Evolutionary conservation across 257 asterid species (phyloP).

Genomic region (Eustoma russellianum): DNA sequence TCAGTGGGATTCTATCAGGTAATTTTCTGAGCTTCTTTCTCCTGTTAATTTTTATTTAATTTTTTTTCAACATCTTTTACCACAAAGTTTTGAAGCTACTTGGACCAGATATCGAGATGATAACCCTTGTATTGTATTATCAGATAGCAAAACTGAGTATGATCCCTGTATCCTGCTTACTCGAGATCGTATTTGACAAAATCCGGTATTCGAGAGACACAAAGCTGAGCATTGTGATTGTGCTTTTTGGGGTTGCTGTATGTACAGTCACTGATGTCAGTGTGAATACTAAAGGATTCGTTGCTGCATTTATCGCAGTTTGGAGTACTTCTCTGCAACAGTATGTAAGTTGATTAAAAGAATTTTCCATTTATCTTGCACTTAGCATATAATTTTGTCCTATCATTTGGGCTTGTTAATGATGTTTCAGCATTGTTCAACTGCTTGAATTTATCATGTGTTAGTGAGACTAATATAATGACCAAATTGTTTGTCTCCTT

Average conservation of each 20-base stretch:
- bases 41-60: neutral
- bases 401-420: no score
- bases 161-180: conserved; percentile 93
- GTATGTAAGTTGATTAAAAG: conserved; percentile 57
- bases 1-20: conserved; percentile 99
- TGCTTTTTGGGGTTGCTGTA: conserved; percentile 88
- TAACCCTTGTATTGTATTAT: conserved; percentile 18
- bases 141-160: conserved; percentile 97
- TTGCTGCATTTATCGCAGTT: conserved; percentile 88
- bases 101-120: no score
- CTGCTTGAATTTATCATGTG: neutral
- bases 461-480: no score
- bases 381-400: no score
- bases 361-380: neutral
- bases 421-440: neutral
- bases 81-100: neutral
- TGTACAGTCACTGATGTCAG: conserved; percentile 94
- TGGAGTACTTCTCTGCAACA: conserved; percentile 95
- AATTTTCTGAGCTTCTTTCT: conserved; percentile 13
- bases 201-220: conserved; percentile 87
- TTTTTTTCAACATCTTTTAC: neutral
- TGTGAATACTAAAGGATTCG: conserved; percentile 80
- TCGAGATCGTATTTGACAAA: conserved; percentile 80
- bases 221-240: conserved; percentile 76
- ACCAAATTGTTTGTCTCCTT: no score